These are phyloP conservation scores for Colletotrichum liriopes DNA, from an alignment of 2,329 filamentous ascomycete species.

Conservation along the genomic window DNA sequence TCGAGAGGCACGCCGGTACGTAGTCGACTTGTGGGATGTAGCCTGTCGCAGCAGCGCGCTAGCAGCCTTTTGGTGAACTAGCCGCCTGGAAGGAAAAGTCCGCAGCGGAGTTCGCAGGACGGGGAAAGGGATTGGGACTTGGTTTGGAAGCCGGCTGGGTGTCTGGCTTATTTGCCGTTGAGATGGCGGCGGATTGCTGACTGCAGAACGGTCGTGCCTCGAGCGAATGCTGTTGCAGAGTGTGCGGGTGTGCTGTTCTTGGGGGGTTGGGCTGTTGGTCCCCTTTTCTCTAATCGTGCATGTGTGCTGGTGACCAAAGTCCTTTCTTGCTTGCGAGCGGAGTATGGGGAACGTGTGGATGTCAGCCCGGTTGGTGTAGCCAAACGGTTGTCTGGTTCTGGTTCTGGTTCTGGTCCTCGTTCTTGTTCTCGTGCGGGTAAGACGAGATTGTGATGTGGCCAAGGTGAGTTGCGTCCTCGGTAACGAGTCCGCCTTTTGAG, in stretches of 20 bases:
- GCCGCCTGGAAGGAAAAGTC: slow-evolving; percentile 33
- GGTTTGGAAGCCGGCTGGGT: slow-evolving; percentile 30
- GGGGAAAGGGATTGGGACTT: slow-evolving; percentile 33
- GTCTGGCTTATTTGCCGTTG: slow-evolving; percentile 32
- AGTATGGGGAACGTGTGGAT: slow-evolving; percentile 7
- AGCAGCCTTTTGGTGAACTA: slow-evolving; percentile 33
- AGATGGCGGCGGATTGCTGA: slow-evolving; percentile 40
- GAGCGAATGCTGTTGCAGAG: slow-evolving; percentile 11
- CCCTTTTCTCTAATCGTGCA: slow-evolving; percentile 21
- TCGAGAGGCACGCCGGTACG: slow-evolving; percentile 10
- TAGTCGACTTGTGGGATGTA: slow-evolving; percentile 29
- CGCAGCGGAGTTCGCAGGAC: slow-evolving; percentile 39
- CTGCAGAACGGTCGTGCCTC: slow-evolving; percentile 39
- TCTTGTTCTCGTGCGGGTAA: neutral
- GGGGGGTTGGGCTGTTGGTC: slow-evolving; percentile 11
- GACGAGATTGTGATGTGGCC: slow-evolving; percentile 17
- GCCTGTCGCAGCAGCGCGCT: slow-evolving; percentile 30
- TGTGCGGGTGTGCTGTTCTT: slow-evolving; percentile 2
- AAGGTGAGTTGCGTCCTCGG: neutral
- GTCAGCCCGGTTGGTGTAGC: slow-evolving; percentile 17
- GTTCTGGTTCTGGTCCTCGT: neutral
- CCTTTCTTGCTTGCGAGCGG: slow-evolving; percentile 1
- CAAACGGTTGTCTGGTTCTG: slow-evolving; percentile 5
- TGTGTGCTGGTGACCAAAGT: slow-evolving; percentile 16
- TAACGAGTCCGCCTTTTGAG: neutral